phyloP scores from a whole-genome alignment of 768 basidiomycete genomes.

The Sporobolomyces phaffii region DNA sequence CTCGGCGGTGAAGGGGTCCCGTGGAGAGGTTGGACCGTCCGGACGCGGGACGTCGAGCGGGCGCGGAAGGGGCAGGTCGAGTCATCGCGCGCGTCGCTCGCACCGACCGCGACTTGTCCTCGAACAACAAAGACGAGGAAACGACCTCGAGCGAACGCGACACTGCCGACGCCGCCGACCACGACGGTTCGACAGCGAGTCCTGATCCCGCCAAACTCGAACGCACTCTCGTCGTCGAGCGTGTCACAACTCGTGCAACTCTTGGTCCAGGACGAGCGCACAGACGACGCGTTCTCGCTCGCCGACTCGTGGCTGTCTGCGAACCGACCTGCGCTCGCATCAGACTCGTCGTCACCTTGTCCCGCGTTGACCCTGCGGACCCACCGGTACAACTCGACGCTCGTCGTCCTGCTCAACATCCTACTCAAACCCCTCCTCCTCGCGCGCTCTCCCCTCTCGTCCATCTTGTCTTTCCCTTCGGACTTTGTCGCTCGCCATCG shows the following conservation, averaged over 20 bases:
- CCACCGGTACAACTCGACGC: constrained; percentile 51
- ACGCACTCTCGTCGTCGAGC: not conserved
- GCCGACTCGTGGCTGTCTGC: constrained; percentile 19
- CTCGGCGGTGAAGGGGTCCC: not conserved
- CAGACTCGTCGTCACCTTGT: constrained; percentile 50
- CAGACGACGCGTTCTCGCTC: constrained; percentile 2
- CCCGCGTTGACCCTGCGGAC: too few species aligned
- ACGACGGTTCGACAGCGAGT: not conserved
- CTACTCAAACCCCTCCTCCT: constrained; percentile 57
- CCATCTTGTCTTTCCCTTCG: constrained; percentile 8
- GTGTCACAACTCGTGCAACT: constrained; percentile 10
- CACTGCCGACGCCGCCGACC: not conserved
- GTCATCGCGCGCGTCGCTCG: too few species aligned
- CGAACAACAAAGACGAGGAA: not conserved
- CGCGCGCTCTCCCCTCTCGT: constrained; percentile 12
- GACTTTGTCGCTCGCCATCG: not conserved
- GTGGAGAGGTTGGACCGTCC: not conserved
- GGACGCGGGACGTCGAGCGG: not conserved
- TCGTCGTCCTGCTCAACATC: constrained; percentile 53
- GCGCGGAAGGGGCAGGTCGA: not conserved
- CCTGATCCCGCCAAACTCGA: not conserved
- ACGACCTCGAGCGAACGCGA: not conserved
- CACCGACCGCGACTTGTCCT: too few species aligned
- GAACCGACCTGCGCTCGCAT: not conserved
- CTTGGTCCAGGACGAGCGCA: constrained; percentile 3